These are phyloP conservation scores for Claviceps paspali DNA, from an alignment of 2,329 filamentous ascomycete species.

Conservation along the genomic window DNA sequence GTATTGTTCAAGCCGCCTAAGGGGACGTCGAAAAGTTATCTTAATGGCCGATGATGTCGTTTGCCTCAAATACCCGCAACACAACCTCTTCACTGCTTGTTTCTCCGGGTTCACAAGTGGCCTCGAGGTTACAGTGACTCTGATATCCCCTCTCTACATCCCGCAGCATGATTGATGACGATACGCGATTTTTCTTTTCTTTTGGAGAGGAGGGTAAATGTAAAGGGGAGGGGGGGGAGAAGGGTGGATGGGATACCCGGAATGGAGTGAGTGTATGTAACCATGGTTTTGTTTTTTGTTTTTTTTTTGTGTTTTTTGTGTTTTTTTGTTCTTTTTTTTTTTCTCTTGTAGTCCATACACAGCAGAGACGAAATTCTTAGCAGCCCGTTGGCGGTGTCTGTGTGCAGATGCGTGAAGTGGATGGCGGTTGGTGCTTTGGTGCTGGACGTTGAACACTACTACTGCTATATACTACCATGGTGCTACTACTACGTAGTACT, in stretches of 20 bases:
- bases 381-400: too few species aligned
- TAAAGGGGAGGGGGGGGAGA: background rate
- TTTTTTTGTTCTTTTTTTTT: too few species aligned
- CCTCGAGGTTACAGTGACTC: constrained; percentile 4
- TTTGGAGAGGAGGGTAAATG: too few species aligned
- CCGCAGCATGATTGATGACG: constrained; percentile 11
- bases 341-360: too few species aligned
- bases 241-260: constrained; percentile 9
- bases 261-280: constrained; percentile 13
- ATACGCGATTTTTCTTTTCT: constrained; percentile 6
- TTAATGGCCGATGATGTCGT: constrained; percentile 8
- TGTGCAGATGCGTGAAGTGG: too few species aligned
- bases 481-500: too few species aligned
- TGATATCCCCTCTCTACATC: constrained; percentile 7
- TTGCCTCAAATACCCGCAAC: constrained; percentile 9
- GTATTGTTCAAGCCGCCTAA: background rate
- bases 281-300: too few species aligned
- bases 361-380: too few species aligned
- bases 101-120: constrained; percentile 3
- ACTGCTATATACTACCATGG: too few species aligned
- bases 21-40: constrained; percentile 8
- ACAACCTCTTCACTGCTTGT: constrained; percentile 8
- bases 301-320: too few species aligned
- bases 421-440: too few species aligned
- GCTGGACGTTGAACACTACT: too few species aligned